Base-by-base conservation (phyloP, 2,329 filamentous ascomycete species). In the Pseudogymnoascus sp. region DNA sequence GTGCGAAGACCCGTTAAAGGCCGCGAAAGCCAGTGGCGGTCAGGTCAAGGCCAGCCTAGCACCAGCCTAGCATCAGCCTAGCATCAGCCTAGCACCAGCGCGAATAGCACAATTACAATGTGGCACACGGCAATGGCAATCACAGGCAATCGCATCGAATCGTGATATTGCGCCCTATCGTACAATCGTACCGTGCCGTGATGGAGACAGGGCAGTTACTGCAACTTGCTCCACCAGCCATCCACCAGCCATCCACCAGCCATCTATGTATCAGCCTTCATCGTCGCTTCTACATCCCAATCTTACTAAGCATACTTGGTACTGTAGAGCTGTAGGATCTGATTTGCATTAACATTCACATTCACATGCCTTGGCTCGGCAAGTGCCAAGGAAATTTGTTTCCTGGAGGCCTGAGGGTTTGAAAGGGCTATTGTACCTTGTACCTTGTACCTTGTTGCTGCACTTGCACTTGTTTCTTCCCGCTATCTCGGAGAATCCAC, bases 281-380 rank as follows among this genome's bases (percentile, higher is more conserved):
- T 28, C 21, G n/a, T 31, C 19, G 47, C 19, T 53, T 5, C 42
- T 13, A 23, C 13, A 44, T 26, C 15, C 15, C n/a, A 53, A 23
- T 31, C 21, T 4, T 13, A 23, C 42, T 15, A 42, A 19, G 11
- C 9, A 4, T 23, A 23, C 19, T 47, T n/a, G n/a, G 26, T 53
- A 57, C n/a, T n/a, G 17, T 19, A 7, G 47, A 57, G 19, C 17
- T 33, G 44, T 26, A 57, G 9, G n/a, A 57, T 33, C 26, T 6
- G 26, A 33, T 31, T 57, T 57, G n/a, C n/a, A 33, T 33, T n/a
- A 57, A 33, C n/a, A 57, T 57, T 53, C 38, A 19, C 17, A 42
- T 42, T 44, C 47, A 57, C 47, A 57, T 57, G 47, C 47, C 26
- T 57, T 57, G 47, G 26, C 26, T 57, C 47, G 47, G 47, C 47